Percentiles rank a stretch among this genome's conserved stretches.
Conservation (phyloP, 495 filamentous ascomycete genomes). For the Aspergillus asperescens region DNA sequence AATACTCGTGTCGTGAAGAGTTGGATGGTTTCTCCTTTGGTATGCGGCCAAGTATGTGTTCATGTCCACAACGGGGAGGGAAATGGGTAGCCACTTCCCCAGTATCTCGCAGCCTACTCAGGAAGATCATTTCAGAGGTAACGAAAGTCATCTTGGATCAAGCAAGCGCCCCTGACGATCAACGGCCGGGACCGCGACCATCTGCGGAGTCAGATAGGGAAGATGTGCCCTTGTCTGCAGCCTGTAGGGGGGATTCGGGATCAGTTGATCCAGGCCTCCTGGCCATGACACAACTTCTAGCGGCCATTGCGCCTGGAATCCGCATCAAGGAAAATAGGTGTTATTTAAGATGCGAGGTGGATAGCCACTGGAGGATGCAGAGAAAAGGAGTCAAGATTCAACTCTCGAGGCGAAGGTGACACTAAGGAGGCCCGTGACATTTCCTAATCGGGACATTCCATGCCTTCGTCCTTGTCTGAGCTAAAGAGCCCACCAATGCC, state of each 20-base stretch:
- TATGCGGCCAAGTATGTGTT: conserved; percentile 9
- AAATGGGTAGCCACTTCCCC: conserved; percentile 2
- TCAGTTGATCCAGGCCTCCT: not conserved
- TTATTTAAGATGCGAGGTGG: not conserved
- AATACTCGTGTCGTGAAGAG: not conserved
- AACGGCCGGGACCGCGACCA: not conserved
- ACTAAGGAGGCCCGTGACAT: too few species aligned
- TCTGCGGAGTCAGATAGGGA: not conserved
- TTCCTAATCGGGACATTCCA: too few species aligned
- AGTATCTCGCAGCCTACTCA: not conserved
- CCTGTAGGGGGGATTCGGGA: conserved; percentile 3
- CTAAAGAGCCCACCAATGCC: too few species aligned
- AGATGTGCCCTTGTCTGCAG: not conserved
- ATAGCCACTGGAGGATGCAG: not conserved
- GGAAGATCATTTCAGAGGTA: not conserved
- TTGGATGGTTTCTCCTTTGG: conserved; percentile 5
- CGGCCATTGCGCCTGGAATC: not conserved
- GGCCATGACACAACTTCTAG: not conserved
- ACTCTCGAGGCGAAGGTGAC: too few species aligned
- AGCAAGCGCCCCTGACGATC: conserved; percentile 9
- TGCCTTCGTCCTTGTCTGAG: too few species aligned
- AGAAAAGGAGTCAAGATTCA: too few species aligned
- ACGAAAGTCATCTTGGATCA: not conserved
- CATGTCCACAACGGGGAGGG: conserved; percentile 8
- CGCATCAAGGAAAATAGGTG: not conserved